Evolutionary conservation across 2,329 filamentous ascomycete species (phyloP).

Genomic region (Coniella vitis): DNA sequence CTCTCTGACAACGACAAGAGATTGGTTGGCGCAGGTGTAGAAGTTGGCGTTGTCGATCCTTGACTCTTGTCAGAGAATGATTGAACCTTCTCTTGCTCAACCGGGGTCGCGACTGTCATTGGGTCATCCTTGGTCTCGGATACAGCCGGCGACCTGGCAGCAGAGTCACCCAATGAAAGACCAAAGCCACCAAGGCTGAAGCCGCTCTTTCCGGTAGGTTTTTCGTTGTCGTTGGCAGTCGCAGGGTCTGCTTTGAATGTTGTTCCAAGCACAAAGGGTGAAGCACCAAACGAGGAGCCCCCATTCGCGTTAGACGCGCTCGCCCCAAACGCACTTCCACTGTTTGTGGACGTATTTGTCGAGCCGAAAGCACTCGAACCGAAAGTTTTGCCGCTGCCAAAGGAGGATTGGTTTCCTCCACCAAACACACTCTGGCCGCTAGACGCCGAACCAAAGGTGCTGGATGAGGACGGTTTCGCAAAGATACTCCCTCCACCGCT

Average conservation of each 20-base stretch:
- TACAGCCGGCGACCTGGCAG: constrained; percentile 25
- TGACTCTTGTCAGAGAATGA: constrained; percentile 24
- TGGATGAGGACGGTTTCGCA: constrained; percentile 30
- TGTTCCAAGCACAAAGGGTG: constrained; percentile 59
- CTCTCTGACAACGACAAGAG: constrained; percentile 17
- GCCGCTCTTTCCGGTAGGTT: constrained; percentile 35
- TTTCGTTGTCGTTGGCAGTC: constrained; percentile 52
- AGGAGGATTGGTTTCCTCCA: not conserved
- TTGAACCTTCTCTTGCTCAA: constrained; percentile 31
- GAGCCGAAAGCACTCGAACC: constrained; percentile 19
- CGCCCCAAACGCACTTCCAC: constrained; percentile 33
- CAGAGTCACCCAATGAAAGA: constrained; percentile 45
- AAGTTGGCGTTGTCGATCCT: constrained; percentile 42
- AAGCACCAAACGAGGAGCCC: constrained; percentile 37
- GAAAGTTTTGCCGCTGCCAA: constrained; percentile 7
- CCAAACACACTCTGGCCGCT: constrained; percentile 12
- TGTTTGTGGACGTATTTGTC: constrained; percentile 28
- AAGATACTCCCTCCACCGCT: constrained; percentile 31
- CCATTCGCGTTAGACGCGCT: constrained; percentile 31
- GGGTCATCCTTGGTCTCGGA: constrained; percentile 40
- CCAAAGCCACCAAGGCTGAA: constrained; percentile 55
- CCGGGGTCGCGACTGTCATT: constrained; percentile 37
- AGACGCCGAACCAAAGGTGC: constrained; percentile 25
- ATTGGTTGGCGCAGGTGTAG: constrained; percentile 39
- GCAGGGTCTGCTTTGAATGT: constrained; percentile 60